Percentiles rank a stretch among this genome's conserved stretches.
phyloP scores from a whole-genome alignment of 2,329 filamentous ascomycete genomes.

The Aspergillus neoniger region DNA sequence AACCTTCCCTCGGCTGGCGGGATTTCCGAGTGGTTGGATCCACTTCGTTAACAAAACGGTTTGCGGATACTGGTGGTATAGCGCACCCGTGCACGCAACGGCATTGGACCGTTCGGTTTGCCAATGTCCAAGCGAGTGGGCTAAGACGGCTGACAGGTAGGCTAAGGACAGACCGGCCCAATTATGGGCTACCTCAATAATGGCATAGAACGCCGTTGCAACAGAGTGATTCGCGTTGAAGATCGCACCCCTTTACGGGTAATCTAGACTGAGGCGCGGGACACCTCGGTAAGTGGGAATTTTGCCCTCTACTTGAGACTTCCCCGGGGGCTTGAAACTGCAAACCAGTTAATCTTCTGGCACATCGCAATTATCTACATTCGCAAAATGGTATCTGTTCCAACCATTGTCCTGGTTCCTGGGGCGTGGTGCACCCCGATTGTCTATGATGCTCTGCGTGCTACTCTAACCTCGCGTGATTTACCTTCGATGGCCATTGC shows the following conservation, averaged over 20 bases:
- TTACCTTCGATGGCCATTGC: slow-evolving; percentile 35
- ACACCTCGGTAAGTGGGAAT: neutral
- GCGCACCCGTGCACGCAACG: neutral
- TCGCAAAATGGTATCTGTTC: neutral
- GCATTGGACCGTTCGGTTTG: neutral
- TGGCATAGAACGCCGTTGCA: neutral
- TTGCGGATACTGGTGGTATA: neutral
- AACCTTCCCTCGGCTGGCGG: neutral
- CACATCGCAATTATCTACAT: neutral
- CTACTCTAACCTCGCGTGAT: slow-evolving; percentile 34
- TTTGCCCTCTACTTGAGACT: neutral
- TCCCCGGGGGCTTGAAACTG: no score
- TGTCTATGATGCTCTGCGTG: slow-evolving; percentile 33
- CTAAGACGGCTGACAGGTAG: neutral
- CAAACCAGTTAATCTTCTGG: neutral
- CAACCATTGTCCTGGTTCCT: slow-evolving; percentile 41
- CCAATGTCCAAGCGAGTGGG: neutral
- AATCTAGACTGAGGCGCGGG: neutral
- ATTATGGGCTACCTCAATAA: neutral
- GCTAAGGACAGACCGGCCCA: neutral
- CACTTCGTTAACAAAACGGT: neutral
- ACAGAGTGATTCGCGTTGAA: neutral
- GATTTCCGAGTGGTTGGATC: neutral
- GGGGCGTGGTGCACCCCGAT: slow-evolving; percentile 44
- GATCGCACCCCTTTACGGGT: neutral